phyloP scores from a whole-genome alignment of 352 stramenopile genomes.

The Phytopythium kandeliae region DNA sequence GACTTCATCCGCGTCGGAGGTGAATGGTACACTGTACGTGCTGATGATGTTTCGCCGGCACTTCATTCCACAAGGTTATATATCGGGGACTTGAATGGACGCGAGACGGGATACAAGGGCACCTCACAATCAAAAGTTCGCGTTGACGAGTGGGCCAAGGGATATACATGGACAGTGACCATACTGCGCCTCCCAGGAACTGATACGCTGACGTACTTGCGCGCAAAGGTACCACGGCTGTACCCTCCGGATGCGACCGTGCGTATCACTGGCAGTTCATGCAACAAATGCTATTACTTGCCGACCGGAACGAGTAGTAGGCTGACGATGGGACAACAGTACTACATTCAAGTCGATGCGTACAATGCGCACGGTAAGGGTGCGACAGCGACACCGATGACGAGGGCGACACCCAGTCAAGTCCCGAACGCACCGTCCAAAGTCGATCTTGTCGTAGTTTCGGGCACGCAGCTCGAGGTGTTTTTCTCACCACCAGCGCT shows the following conservation, averaged over 20 bases:
- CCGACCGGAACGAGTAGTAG: slow-evolving; percentile 48
- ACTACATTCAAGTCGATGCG: slow-evolving; percentile 73
- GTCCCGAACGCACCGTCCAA: slow-evolving; percentile 87
- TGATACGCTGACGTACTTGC: slow-evolving; percentile 32
- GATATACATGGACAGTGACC: slow-evolving; percentile 55
- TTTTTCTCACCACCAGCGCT: slow-evolving; percentile 82
- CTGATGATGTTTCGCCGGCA: slow-evolving; percentile 31
- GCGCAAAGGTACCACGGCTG: slow-evolving; percentile 49
- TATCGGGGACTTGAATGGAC: slow-evolving; percentile 52
- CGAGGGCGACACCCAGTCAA: slow-evolving; percentile 61
- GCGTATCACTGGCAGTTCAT: slow-evolving; percentile 30
- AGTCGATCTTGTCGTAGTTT: slow-evolving; percentile 84
- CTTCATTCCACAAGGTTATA: slow-evolving; percentile 38
- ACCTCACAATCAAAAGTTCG: slow-evolving; percentile 26
- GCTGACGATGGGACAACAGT: slow-evolving; percentile 56
- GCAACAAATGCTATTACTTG: slow-evolving; percentile 66
- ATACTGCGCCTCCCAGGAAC: slow-evolving; percentile 33
- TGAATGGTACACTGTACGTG: slow-evolving; percentile 66
- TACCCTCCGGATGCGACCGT: slow-evolving; percentile 37
- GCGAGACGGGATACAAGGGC: slow-evolving; percentile 49
- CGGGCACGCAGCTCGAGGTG: slow-evolving; percentile 83
- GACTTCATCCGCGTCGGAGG: slow-evolving; percentile 48
- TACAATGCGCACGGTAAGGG: slow-evolving; percentile 77
- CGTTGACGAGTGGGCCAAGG: slow-evolving; percentile 69
- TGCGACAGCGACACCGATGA: slow-evolving; percentile 13